Evolutionary conservation across 2,329 filamentous ascomycete genomes (phyloP), one percentile per base, ranked within the genome.

Genomic region (Aureobasidium namibiae): DNA sequence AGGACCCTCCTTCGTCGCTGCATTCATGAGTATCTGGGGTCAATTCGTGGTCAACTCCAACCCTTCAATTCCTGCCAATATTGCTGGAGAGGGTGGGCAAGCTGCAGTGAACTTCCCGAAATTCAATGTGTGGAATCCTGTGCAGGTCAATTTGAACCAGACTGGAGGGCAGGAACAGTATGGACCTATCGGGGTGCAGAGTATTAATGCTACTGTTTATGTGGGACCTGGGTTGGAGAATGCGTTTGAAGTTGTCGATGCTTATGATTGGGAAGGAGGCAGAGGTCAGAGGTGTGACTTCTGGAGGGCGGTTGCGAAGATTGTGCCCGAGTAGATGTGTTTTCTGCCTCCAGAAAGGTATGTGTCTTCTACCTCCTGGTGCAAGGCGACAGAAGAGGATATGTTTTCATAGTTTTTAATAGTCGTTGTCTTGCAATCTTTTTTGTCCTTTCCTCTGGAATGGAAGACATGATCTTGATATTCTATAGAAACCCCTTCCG

Each of bases 131-230:
- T 61, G 66, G 18, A 62, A 66, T 2, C 72, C 71, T 0, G 64
- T 66, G 16, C 70, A 75, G 69, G 67, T 80, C 56, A 75, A 78
- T 60, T 56, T 79, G 36, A 79, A 80, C 59, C 70, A 77, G 61
- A 78, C 76, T 0, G 76, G 77, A 4, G 77, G 76, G 2, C 62
- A 62, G 9, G 41, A 46, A 13, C 24, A 36, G 1, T 18, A 29
- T n/a, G 23, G 11, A 18, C 7, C 45, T 44, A 14, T 52, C 29
- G 23, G 23, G 1, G 44, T 50, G 18, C 2, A 14, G 62, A 46
- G 59, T 67, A 24, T 60, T 18, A 57, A 61, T 63, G n/a, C 68
- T 64, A 61, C 65, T 58, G 54, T 68, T 67, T 65, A 67, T 64
- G 61, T 68, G 62, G 66, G 64, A 0, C 67, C 66, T 57, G 73